Conservation (phyloP, 257 asterid species). For the Fraxinus cuspidata region DNA sequence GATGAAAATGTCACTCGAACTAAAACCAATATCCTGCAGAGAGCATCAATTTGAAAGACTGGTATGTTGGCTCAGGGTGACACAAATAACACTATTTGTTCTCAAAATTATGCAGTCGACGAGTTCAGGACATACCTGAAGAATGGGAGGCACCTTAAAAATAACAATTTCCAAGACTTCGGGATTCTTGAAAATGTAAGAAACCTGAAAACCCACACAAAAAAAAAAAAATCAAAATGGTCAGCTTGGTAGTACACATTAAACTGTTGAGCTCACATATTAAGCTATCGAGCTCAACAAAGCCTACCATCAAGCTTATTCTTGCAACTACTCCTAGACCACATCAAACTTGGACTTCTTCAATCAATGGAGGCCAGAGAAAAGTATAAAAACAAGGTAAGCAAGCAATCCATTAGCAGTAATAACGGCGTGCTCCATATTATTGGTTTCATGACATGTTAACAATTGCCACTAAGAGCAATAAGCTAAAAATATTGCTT, state of each 20-base stretch:
- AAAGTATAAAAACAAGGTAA: not conserved
- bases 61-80: constrained; percentile 14
- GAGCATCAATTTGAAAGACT: constrained; percentile 19
- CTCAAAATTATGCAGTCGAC: constrained; percentile 1
- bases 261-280: not conserved
- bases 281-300: constrained; percentile 2
- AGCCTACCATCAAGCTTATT: constrained; percentile 17
- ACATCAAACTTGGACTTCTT: not conserved
- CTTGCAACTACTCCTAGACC: not conserved
- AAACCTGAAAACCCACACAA: constrained; percentile 55
- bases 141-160: constrained; percentile 77
- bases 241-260: constrained; percentile 16
- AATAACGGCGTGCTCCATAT: not conserved
- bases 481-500: constrained; percentile 2
- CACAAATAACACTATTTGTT: not conserved
- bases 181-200: constrained; percentile 81
- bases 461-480: constrained; percentile 6
- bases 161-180: constrained; percentile 82
- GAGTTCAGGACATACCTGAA: constrained; percentile 54
- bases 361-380: not conserved
- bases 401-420: not conserved
- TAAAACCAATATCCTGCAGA: constrained; percentile 69
- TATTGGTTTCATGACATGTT: not conserved
- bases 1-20: constrained; percentile 70
- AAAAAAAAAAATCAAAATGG: constrained; percentile 14